Conservation (phyloP, 2,329 filamentous ascomycete genomes). For the Colletotrichum sp. region DNA sequence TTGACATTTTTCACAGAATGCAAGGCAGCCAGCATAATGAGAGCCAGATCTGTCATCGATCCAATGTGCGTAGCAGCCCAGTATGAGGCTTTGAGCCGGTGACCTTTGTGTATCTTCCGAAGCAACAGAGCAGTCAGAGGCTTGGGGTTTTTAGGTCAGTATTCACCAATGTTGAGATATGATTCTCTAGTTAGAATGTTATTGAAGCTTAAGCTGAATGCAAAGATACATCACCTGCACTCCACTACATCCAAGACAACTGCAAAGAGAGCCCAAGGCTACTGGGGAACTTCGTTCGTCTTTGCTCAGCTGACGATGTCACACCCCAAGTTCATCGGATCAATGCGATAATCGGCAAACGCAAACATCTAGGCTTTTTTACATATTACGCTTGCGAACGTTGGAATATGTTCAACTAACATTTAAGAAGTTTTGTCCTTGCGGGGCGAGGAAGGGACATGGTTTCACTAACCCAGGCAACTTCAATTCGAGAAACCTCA, state of each 20-base stretch:
- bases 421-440: not conserved
- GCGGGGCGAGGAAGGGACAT: not conserved
- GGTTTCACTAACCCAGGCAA: not conserved
- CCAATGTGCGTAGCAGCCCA: rapidly evolving
- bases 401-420: rapidly evolving
- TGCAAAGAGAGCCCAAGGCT: not conserved
- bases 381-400: not conserved
- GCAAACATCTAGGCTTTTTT: rapidly evolving
- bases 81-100: not conserved
- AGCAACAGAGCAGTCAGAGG: not conserved
- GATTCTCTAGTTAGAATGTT: not conserved
- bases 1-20: not conserved
- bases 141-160: not conserved
- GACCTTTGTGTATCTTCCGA: not conserved
- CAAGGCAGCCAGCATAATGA: not conserved
- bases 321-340: not conserved
- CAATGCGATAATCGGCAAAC: not conserved
- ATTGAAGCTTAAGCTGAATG: not conserved
- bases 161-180: not conserved
- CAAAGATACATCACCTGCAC: not conserved
- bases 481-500: not conserved
- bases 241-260: not conserved
- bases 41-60: not conserved
- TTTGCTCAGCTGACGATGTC: not conserved
- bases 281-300: not conserved